Conservation (phyloP, 2,329 filamentous ascomycete genomes). For the Dryadomyces quercivorus region DNA sequence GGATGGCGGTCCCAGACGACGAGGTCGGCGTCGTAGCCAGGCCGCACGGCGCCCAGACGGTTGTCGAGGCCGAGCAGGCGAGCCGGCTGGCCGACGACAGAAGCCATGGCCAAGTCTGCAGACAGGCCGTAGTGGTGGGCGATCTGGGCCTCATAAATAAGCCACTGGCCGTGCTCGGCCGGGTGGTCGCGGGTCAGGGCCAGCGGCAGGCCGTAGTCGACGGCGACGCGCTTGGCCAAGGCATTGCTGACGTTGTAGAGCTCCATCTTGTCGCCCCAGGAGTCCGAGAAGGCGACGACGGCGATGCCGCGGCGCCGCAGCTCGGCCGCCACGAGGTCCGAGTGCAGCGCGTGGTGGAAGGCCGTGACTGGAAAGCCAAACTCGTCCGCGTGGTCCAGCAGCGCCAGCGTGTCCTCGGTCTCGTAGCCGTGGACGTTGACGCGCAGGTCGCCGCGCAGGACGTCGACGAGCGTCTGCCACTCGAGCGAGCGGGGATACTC, state of each 20-base stretch:
- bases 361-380: constrained; percentile 28
- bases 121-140: constrained; percentile 29
- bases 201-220: constrained; percentile 26
- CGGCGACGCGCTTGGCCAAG: constrained; percentile 24
- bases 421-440: constrained; percentile 33
- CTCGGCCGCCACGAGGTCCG: constrained; percentile 27
- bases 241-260: constrained; percentile 27
- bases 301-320: constrained; percentile 26
- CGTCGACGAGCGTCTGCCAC: constrained; percentile 26
- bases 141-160: constrained; percentile 9
- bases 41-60: constrained; percentile 24
- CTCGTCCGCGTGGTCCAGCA: constrained; percentile 28
- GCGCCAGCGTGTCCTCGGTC: constrained; percentile 28
- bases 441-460: constrained; percentile 28
- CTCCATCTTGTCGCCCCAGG: constrained; percentile 29
- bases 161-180: constrained; percentile 2
- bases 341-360: constrained; percentile 28
- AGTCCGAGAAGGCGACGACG: constrained; percentile 29
- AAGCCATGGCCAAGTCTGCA: constrained; percentile 26
- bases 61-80: constrained; percentile 15
- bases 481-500: constrained; percentile 23
- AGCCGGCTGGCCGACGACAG: constrained; percentile 33
- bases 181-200: constrained; percentile 13
- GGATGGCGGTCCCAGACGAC: constrained; percentile 37
- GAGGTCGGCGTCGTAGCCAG: constrained; percentile 36